These are phyloP conservation scores for Phytophthora podocarpi DNA, from an alignment of 352 stramenopile species.

Conservation along the genomic window DNA sequence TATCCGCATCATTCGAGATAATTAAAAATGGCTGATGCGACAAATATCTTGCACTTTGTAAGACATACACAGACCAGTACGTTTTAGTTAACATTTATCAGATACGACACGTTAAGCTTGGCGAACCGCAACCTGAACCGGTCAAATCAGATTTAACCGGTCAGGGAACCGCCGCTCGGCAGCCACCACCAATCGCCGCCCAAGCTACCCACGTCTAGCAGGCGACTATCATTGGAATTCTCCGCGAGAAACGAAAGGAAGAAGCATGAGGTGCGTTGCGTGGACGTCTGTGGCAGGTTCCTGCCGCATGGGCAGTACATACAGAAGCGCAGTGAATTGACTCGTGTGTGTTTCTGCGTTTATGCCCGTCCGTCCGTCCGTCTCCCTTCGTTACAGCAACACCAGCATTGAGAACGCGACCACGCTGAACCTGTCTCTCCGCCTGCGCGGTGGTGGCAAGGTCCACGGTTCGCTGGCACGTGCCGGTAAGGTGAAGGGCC, in stretches of 20 bases:
- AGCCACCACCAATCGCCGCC: constrained; percentile 34
- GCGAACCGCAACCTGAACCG: constrained; percentile 2
- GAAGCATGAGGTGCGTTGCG: constrained; percentile 58
- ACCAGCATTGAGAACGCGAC: constrained; percentile 98
- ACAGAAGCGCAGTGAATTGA: constrained; percentile 12
- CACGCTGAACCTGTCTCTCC: constrained; percentile 96
- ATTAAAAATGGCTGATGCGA: too few species aligned
- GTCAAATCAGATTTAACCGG: constrained; percentile 16
- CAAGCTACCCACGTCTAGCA: neutral
- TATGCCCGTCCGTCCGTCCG: neutral
- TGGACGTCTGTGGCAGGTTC: neutral
- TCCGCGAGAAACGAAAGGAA: constrained; percentile 65
- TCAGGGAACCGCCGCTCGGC: constrained; percentile 12
- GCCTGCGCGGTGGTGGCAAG: constrained; percentile 96
- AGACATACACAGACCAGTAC: too few species aligned
- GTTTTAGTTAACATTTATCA: too few species aligned
- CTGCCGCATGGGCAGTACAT: neutral
- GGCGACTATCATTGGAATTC: constrained; percentile 60
- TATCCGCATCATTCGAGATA: constrained; percentile 25
- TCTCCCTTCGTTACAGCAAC: constrained; percentile 80
- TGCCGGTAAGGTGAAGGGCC: constrained; percentile 99
- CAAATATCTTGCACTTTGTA: too few species aligned
- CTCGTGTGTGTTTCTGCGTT: constrained; percentile 6
- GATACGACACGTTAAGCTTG: too few species aligned
- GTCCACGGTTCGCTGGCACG: constrained; percentile 99